These are phyloP conservation scores for Amylocystis lapponica DNA, from an alignment of 768 basidiomycete genomes.

Conservation along the genomic window DNA sequence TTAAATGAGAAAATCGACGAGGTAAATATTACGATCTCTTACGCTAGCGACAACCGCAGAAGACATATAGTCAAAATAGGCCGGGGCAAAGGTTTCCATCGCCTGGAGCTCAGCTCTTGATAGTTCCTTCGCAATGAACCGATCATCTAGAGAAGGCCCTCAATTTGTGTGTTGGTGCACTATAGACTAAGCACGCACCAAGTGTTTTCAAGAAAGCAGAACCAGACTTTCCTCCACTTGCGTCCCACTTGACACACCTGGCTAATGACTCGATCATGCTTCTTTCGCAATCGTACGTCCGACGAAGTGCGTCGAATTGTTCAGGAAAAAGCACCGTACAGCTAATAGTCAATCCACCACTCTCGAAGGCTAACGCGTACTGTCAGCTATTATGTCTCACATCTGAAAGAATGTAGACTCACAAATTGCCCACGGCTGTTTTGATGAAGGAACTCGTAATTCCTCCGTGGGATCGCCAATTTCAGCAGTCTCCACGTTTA, in stretches of 20 bases:
- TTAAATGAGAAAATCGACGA: background rate
- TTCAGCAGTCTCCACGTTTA: constrained; percentile 72
- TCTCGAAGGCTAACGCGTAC: constrained; percentile 70
- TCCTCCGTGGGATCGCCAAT: constrained; percentile 70
- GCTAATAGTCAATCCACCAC: constrained; percentile 84
- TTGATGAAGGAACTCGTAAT: constrained; percentile 67
- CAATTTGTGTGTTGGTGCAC: background rate
- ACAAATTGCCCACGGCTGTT: constrained; percentile 80
- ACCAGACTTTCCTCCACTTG: constrained; percentile 93
- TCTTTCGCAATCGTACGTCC: constrained; percentile 90
- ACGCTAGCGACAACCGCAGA: constrained; percentile 86
- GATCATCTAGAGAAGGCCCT: constrained; percentile 66
- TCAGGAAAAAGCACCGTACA: constrained; percentile 95
- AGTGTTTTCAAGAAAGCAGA: constrained; percentile 94
- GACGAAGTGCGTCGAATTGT: constrained; percentile 90
- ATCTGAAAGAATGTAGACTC: constrained; percentile 22
- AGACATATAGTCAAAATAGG: constrained; percentile 97
- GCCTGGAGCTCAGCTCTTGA: constrained; percentile 88
- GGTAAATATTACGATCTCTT: constrained; percentile 19
- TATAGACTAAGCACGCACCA: constrained; percentile 41
- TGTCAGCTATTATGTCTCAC: constrained; percentile 5
- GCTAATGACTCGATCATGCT: constrained; percentile 93
- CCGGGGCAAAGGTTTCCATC: constrained; percentile 94
- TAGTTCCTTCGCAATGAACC: constrained; percentile 97
- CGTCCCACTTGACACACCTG: constrained; percentile 94